A percentile compares a stretch with the other conserved stretches of the same genome.
Conservation (phyloP, 495 filamentous ascomycete species). For the Aspergillus sparsus region DNA sequence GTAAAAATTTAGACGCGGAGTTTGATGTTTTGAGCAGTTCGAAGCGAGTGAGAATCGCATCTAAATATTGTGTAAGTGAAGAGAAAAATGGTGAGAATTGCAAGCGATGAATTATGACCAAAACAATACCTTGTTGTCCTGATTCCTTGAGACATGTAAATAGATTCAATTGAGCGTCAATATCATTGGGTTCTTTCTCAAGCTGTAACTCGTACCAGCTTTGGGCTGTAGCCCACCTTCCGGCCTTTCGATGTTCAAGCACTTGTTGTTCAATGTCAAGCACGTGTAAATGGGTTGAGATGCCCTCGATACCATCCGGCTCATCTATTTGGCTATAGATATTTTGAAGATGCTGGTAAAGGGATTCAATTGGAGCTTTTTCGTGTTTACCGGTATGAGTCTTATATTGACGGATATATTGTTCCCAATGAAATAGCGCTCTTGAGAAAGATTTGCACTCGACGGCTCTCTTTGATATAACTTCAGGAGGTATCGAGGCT, state of each 20-base stretch:
- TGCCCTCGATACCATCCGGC: conserved; percentile 92
- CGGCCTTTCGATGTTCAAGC: conserved; percentile 85
- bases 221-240: conserved; percentile 96
- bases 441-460: conserved; percentile 91
- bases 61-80: conserved; percentile 41
- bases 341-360: conserved; percentile 78
- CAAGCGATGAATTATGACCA: conserved; percentile 23
- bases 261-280: conserved; percentile 90
- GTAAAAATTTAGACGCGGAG: conserved; percentile 59
- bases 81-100: background rate
- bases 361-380: conserved; percentile 50
- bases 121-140: conserved; percentile 72
- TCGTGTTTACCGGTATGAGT: conserved; percentile 37
- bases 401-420: conserved; percentile 71
- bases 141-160: conserved; percentile 89
- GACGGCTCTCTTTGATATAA: conserved; percentile 80
- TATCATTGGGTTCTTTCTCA: conserved; percentile 72
- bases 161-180: conserved; percentile 77
- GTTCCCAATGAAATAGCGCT: conserved; percentile 91
- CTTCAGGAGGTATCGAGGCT: conserved; percentile 73
- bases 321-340: conserved; percentile 98
- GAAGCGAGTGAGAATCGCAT: conserved; percentile 80
- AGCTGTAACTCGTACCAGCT: conserved; percentile 94
- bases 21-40: conserved; percentile 67
- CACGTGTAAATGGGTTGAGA: conserved; percentile 79